Percentiles rank a stretch among this genome's conserved stretches.
Evolutionary conservation across 768 basidiomycete genomes (phyloP).

Genomic region (Tylopilus rubrobrunneus): DNA sequence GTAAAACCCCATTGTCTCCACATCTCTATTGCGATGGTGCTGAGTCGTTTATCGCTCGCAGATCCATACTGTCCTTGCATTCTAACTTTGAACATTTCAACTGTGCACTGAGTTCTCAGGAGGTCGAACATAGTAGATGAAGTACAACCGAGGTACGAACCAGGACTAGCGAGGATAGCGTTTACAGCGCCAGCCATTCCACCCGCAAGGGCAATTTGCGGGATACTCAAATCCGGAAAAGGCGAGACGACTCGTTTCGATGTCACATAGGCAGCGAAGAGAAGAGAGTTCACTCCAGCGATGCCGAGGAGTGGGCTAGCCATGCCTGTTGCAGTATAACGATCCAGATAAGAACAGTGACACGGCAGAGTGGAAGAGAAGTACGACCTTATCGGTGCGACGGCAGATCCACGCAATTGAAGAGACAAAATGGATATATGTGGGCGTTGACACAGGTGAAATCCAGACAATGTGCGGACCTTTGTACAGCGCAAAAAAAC

Average conservation of each 20-base stretch:
- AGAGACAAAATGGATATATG: not conserved
- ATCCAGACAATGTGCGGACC: constrained; percentile 41
- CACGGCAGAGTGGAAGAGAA: not conserved
- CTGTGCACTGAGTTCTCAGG: constrained; percentile 32
- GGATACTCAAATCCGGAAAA: constrained; percentile 76
- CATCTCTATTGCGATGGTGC: constrained; percentile 73
- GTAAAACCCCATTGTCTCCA: constrained; percentile 84
- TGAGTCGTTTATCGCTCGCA: constrained; percentile 71
- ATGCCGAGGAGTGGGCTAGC: constrained; percentile 87
- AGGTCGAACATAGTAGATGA: not conserved
- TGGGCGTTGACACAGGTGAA: not conserved
- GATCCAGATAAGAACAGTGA: not conserved
- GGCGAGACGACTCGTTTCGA: constrained; percentile 84
- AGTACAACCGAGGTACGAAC: constrained; percentile 31
- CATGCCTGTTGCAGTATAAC: constrained; percentile 51
- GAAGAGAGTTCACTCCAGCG: constrained; percentile 91
- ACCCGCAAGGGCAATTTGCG: constrained; percentile 80
- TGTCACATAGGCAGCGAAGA: constrained; percentile 87
- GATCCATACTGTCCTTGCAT: constrained; percentile 97
- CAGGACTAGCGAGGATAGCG: constrained; percentile 87
- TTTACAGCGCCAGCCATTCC: constrained; percentile 92
- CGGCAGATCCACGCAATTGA: not conserved
- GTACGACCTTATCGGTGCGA: not conserved
- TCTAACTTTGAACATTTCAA: constrained; percentile 97
- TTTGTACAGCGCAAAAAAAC: constrained; percentile 92